Conservation (phyloP, 345 rosid species). For the Moricandia arvensis region DNA sequence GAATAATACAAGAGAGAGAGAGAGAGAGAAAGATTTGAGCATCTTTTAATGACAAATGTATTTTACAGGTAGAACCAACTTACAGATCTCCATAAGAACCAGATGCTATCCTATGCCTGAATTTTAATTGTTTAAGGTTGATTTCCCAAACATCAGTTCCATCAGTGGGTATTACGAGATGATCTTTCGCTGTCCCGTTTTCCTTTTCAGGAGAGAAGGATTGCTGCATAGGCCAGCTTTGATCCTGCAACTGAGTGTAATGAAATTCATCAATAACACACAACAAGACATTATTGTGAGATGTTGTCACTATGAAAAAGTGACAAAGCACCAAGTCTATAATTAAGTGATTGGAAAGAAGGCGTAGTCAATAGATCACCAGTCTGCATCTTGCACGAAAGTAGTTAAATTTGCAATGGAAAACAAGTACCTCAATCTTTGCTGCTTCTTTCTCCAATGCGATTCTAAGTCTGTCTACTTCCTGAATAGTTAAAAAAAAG, state of each 20-base stretch:
- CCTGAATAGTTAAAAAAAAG: constrained; percentile 52
- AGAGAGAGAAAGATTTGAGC: background rate
- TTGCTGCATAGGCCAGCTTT: constrained; percentile 50
- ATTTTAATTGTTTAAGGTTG: constrained; percentile 62
- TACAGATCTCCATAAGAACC: constrained; percentile 97
- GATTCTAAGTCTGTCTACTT: constrained; percentile 63
- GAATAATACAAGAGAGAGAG: constrained; percentile 16
- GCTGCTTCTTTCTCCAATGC: constrained; percentile 72
- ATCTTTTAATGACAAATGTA: constrained; percentile 11
- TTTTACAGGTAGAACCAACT: constrained; percentile 41
- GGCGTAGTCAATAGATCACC: background rate
- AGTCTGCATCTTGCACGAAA: background rate
- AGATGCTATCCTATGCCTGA: constrained; percentile 84
- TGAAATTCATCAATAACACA: constrained; percentile 4
- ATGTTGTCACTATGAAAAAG: constrained; percentile 1
- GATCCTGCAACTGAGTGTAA: constrained; percentile 47
- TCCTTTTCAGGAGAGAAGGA: constrained; percentile 56
- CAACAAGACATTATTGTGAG: background rate
- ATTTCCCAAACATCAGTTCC: constrained; percentile 99
- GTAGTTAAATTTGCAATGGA: background rate
- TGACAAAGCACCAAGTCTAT: background rate
- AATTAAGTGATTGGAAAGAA: background rate
- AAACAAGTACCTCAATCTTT: constrained; percentile 64
- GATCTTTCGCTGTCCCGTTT: constrained; percentile 41
- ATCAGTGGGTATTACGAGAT: constrained; percentile 81